Evolutionary conservation across 768 basidiomycete genomes (phyloP), one percentile per base, ranked within the genome.

Genomic region (Udeniomyces megalosporus): DNA sequence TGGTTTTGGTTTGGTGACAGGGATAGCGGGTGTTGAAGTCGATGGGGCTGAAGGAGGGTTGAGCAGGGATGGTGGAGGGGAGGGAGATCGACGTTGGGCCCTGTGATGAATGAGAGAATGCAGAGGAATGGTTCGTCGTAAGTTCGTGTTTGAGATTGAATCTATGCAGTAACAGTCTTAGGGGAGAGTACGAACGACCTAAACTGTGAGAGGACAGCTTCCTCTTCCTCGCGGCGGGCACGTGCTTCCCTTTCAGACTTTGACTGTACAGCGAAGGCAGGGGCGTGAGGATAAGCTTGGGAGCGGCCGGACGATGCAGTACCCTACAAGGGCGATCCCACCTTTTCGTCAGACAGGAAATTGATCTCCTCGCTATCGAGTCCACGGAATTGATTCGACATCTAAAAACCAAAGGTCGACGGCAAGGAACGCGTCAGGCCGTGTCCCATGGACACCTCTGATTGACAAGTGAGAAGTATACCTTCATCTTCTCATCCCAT

Each of bases 401-500:
- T 53, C 60, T 48, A 24, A 8, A 50, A 32, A 17, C 38, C 10
- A 42, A 8, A 42, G n/a, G n/a, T n/a, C n/a, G n/a, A n/a, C n/a
- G n/a, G n/a, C n/a, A n/a, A n/a, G n/a, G n/a, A n/a, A n/a, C n/a
- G n/a, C n/a, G n/a, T n/a, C n/a, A n/a, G 38, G 8, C 31, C 35
- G 29, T 17, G 51, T 48, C 2, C 0, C 10, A 50, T n/a, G 1
- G 35, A 8, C 38, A 34, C 29, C 32, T 29, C 2, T 31, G n/a
- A 29, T 48, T 10, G 52, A 31, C 32, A 31, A 14, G 15, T 42
- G 38, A 17, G 17, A 17, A 17, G 6, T 17, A 34, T 6, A 76
- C 64, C 48, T 74, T 75, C 73, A 75, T 73, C 68, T 75, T 73
- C 50, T 71, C 71, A 57, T 75, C 75, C 71, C 73, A 75, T 66